phyloP scores from a whole-genome alignment of 371 early-diverging fungal genomes.

The Lichtheimia ornata region DNA sequence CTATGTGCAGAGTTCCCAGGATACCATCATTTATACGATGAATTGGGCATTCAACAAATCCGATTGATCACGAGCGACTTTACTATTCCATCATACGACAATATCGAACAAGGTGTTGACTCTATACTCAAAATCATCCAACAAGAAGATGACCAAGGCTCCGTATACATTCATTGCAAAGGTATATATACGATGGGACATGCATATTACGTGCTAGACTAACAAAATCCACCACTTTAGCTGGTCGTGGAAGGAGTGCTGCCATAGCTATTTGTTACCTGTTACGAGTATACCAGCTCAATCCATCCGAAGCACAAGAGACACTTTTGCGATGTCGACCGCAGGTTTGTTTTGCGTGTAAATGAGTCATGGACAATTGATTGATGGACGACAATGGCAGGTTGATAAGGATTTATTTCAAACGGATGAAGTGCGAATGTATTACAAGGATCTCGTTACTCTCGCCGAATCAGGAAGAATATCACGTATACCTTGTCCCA shows the following conservation, averaged over 20 bases:
- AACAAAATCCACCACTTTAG: slow-evolving; percentile 11
- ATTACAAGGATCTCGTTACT: slow-evolving; percentile 35
- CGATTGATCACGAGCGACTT: slow-evolving; percentile 44
- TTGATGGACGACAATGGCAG: slow-evolving; percentile 9
- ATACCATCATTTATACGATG: slow-evolving; percentile 33
- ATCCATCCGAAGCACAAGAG: slow-evolving; percentile 28
- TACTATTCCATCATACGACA: slow-evolving; percentile 32
- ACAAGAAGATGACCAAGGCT: slow-evolving; percentile 16
- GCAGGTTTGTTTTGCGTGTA: slow-evolving; percentile 25
- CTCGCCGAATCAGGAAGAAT: slow-evolving; percentile 33
- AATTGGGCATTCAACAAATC: slow-evolving; percentile 33
- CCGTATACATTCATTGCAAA: slow-evolving; percentile 50
- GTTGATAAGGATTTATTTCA: slow-evolving; percentile 41
- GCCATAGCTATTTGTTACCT: slow-evolving; percentile 45
- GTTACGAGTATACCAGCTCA: slow-evolving; percentile 31
- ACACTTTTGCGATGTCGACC: slow-evolving; percentile 30
- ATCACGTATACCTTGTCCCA: slow-evolving; percentile 21
- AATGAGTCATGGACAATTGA: too few relatives aligned
- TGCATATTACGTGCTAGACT: too few relatives aligned
- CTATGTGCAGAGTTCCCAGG: slow-evolving; percentile 51
- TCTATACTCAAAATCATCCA: slow-evolving; percentile 14
- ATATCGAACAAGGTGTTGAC: slow-evolving; percentile 29
- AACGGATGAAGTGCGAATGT: slow-evolving; percentile 33
- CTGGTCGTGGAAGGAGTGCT: slow-evolving; percentile 50
- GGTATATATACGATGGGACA: slow-evolving; percentile 13